Evolutionary conservation across 1,284 basidiomycete species (phyloP).

Genomic region (Microbotryum lychnidis-dioicae): DNA sequence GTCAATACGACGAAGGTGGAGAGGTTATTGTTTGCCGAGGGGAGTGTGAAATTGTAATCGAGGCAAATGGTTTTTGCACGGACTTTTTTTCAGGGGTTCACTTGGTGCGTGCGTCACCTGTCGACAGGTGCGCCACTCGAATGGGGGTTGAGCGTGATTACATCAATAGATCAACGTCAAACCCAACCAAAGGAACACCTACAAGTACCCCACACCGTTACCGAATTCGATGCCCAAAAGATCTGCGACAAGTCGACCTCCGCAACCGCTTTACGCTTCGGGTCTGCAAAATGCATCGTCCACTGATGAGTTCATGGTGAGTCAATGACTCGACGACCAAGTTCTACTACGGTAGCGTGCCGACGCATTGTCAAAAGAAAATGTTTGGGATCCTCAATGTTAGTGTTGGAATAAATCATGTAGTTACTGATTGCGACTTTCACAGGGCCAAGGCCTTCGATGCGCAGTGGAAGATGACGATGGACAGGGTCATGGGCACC

Average conservation of each 20-base stretch:
- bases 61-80: too few relatives aligned
- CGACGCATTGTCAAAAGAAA: constrained; percentile 24
- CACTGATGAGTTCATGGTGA: background rate
- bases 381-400: constrained; percentile 22
- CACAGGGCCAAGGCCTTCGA: too few relatives aligned
- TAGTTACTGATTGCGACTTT: too few relatives aligned
- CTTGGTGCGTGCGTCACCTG: too few relatives aligned
- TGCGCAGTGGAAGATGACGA: too few relatives aligned
- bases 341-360: constrained; percentile 19
- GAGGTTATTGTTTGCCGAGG: background rate
- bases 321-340: constrained; percentile 10
- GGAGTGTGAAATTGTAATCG: too few relatives aligned
- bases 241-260: constrained; percentile 23
- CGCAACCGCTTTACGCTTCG: constrained; percentile 10
- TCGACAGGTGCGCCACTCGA: too few relatives aligned
- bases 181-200: constrained; percentile 6
- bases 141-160: too few relatives aligned
- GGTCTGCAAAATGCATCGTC: constrained; percentile 22
- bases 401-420: too few relatives aligned
- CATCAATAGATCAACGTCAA: constrained; percentile 1
- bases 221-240: constrained; percentile 12
- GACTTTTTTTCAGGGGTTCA: too few relatives aligned
- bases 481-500: too few relatives aligned
- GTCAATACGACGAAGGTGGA: constrained; percentile 11
- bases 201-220: constrained; percentile 27